These are phyloP conservation scores for Capsicum baccatum DNA, from an alignment of 257 asterid species.

Conservation along the genomic window DNA sequence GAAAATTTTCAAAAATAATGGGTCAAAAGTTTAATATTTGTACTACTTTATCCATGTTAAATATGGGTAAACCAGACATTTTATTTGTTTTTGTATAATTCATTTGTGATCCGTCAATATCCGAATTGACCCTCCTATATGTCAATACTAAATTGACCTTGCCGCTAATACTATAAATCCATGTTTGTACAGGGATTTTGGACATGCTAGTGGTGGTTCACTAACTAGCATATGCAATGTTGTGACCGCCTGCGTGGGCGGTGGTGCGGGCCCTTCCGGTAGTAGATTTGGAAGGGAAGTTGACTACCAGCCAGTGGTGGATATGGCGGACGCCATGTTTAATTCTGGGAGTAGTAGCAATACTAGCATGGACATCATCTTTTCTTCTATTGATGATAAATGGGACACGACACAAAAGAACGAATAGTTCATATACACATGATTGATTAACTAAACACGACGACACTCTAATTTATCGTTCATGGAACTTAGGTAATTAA, in stretches of 20 bases:
- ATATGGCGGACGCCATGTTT: constrained; percentile 86
- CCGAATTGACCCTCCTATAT: neutral
- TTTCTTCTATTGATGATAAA: constrained; percentile 67
- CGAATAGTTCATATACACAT: constrained; percentile 31
- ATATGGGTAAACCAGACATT: neutral
- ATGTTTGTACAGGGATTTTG: neutral
- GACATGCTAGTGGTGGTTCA: constrained; percentile 9
- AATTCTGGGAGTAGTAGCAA: constrained; percentile 79
- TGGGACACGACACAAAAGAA: constrained; percentile 68
- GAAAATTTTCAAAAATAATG: neutral
- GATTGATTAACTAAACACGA: neutral
- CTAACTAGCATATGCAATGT: neutral
- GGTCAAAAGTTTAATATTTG: neutral
- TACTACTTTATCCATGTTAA: neutral
- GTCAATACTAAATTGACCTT: neutral
- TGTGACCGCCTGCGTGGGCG: constrained; percentile 17
- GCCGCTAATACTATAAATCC: neutral
- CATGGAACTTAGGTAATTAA: neutral
- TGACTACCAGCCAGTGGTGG: constrained; percentile 63
- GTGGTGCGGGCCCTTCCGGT: constrained; percentile 39
- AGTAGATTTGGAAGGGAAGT: constrained; percentile 31
- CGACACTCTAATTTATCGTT: neutral
- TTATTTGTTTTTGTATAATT: neutral
- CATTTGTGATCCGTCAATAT: neutral
- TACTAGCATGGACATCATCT: constrained; percentile 77